phyloP scores from a whole-genome alignment of 805 yeast genomes.

The Yarrowia sp. region DNA sequence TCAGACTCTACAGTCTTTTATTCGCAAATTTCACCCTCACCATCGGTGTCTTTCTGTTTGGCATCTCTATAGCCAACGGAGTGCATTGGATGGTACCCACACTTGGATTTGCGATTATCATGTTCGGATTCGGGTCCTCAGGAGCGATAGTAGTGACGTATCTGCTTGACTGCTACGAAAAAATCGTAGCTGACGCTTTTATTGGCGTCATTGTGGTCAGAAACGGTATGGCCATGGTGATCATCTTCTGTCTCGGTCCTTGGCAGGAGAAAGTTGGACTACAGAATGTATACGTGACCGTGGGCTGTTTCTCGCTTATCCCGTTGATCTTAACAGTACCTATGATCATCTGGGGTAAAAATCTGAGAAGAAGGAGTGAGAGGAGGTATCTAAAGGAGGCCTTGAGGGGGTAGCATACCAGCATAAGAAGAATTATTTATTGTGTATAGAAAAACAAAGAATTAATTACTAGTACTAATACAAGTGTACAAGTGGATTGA shows the following conservation, averaged over 20 bases:
- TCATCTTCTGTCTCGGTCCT: background rate
- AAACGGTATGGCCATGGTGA: conserved; percentile 54
- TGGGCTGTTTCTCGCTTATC: conserved; percentile 8
- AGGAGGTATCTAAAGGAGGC: background rate
- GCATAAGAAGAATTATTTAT: no score
- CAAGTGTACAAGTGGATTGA: no score
- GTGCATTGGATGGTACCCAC: conserved; percentile 21
- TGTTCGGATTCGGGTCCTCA: conserved; percentile 7
- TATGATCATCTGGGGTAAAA: conserved; percentile 16
- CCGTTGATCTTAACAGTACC: conserved; percentile 1
- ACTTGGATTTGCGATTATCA: conserved; percentile 6
- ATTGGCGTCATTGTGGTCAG: conserved; percentile 64
- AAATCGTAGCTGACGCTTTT: conserved; percentile 54
- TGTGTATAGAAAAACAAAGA: no score
- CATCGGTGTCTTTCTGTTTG: background rate
- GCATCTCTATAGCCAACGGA: conserved; percentile 1
- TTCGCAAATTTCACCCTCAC: conserved; percentile 12
- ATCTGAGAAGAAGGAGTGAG: conserved; percentile 9
- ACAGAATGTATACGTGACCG: background rate
- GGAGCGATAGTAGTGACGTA: conserved; percentile 12
- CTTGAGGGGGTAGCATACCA: background rate
- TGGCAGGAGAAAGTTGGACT: conserved; percentile 1
- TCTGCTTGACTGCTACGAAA: conserved; percentile 15
- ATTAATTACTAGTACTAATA: no score
- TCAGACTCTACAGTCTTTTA: conserved; percentile 44